phyloP scores from a whole-genome alignment of 1,284 basidiomycete genomes.

The Tetrapyrgos nigripes region DNA sequence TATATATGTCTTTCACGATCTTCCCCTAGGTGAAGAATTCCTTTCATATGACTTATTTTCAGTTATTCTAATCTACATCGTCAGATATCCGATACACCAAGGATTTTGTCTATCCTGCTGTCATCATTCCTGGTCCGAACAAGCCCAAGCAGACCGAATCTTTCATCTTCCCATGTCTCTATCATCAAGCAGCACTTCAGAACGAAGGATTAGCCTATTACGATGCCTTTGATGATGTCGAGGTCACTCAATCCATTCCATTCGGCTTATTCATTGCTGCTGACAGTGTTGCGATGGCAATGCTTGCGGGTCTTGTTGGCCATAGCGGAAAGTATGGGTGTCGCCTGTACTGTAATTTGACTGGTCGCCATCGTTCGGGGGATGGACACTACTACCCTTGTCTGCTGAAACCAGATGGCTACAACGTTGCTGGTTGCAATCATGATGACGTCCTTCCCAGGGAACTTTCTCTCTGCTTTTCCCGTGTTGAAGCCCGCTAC shows the following conservation, averaged over 20 bases:
- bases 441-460: constrained; percentile 25
- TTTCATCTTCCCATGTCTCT: constrained; percentile 29
- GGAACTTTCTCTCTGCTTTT: constrained; percentile 4
- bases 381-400: constrained; percentile 15
- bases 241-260: background rate
- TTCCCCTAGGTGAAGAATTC: constrained; percentile 25
- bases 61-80: no score
- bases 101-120: constrained; percentile 29
- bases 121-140: constrained; percentile 35
- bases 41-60: no score
- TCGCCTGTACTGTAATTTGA: constrained; percentile 29
- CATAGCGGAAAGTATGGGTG: constrained; percentile 38
- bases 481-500: background rate
- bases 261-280: constrained; percentile 22
- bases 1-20: constrained; percentile 27
- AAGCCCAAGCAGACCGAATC: constrained; percentile 36
- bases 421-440: constrained; percentile 23
- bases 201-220: constrained; percentile 20
- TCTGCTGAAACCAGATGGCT: constrained; percentile 15
- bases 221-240: background rate
- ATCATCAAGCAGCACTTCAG: constrained; percentile 23
- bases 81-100: constrained; percentile 28
- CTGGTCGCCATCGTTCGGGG: constrained; percentile 14
- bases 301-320: constrained; percentile 37
- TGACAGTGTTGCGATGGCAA: constrained; percentile 37